These are phyloP conservation scores for Alternaria dauci DNA, from an alignment of 2,329 filamentous ascomycete genomes.

Conservation along the genomic window DNA sequence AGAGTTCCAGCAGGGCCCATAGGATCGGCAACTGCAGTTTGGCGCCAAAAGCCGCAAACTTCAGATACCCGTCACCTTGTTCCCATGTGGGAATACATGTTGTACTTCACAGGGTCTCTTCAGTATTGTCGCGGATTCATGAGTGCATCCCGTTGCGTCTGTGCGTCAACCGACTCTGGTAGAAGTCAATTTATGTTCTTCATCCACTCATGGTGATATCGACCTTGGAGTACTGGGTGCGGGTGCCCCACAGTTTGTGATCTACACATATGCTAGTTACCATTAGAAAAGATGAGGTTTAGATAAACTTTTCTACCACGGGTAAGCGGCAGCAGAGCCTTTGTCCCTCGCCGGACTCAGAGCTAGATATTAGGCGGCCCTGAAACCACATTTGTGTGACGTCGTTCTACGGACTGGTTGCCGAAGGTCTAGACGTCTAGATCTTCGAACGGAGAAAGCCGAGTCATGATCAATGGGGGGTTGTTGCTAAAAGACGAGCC, in stretches of 20 bases:
- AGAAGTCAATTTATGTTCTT: neutral
- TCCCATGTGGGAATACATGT: neutral
- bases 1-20: constrained; percentile 1
- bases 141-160: neutral
- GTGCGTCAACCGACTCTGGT: neutral
- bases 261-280: neutral
- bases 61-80: neutral
- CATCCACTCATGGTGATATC: no score
- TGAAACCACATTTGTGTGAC: constrained; percentile 5
- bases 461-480: neutral
- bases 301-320: constrained; percentile 6
- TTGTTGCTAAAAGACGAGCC: neutral
- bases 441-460: neutral
- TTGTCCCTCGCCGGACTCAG: neutral
- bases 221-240: neutral
- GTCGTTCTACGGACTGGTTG: constrained; percentile 6
- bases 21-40: constrained; percentile 1
- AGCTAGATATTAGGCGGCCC: constrained; percentile 4
- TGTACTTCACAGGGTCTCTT: neutral
- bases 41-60: constrained; percentile 10
- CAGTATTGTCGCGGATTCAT: neutral
- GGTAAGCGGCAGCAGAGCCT: constrained; percentile 2
- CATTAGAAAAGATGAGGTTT: constrained; percentile 1
- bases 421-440: neutral
- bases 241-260: neutral